phyloP scores from a whole-genome alignment of 2,329 filamentous ascomycete genomes.

The Tolypocladium cylindrosporum region DNA sequence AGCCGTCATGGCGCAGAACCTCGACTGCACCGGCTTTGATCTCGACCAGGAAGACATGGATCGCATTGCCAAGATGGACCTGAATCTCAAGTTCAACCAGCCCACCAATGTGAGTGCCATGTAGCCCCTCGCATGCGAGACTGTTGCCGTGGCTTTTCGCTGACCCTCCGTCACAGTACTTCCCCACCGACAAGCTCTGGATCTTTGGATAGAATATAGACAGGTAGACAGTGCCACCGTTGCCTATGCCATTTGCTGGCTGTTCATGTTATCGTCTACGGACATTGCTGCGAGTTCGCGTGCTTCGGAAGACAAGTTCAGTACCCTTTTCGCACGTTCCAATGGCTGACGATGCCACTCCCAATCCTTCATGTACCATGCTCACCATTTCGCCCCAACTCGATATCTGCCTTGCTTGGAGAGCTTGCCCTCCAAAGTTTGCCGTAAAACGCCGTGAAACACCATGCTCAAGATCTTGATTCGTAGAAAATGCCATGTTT shows the following conservation, averaged over 20 bases:
- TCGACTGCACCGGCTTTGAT: conserved; percentile 57
- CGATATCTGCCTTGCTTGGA: not conserved
- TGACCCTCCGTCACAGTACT: not conserved
- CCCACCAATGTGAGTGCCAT: conserved; percentile 52
- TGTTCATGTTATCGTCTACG: not conserved
- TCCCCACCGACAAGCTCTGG: not conserved
- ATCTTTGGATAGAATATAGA: not conserved
- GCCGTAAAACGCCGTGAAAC: conserved; percentile 3
- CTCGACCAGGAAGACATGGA: conserved; percentile 56
- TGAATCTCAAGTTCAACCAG: conserved; percentile 66
- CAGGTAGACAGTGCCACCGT: not conserved
- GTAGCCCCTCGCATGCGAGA: not conserved
- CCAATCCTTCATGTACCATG: not conserved
- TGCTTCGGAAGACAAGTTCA: not conserved
- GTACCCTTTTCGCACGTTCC: not conserved
- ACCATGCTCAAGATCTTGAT: not conserved
- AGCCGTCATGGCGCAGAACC: conserved; percentile 50
- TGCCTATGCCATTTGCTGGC: not conserved
- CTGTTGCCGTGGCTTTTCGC: not conserved
- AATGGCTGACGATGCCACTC: not conserved
- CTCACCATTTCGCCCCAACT: not conserved
- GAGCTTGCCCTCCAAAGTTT: not conserved
- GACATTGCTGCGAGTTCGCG: not conserved
- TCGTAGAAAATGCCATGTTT: not conserved
- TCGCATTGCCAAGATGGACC: conserved; percentile 54